phyloP scores from a whole-genome alignment of 768 basidiomycete genomes.

The Strobilomyces dryophilus region DNA sequence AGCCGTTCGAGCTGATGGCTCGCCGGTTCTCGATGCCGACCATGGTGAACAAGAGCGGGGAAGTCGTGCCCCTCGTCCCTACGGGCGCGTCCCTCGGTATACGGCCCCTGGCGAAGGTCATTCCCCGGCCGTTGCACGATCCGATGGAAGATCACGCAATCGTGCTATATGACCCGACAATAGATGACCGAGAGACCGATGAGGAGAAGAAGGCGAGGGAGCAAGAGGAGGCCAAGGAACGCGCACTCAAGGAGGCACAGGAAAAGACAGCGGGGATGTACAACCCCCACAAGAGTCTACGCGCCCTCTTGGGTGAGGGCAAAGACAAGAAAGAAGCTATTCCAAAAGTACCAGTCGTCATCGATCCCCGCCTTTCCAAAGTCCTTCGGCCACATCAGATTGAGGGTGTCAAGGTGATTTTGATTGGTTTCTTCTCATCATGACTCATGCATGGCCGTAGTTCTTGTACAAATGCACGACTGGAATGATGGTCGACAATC shows the following conservation, averaged over 20 bases:
- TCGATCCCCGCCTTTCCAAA: slow-evolving; percentile 83
- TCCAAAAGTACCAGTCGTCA: slow-evolving; percentile 92
- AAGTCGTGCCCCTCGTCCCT: slow-evolving; percentile 48
- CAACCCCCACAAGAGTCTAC: slow-evolving; percentile 92
- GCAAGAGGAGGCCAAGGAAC: slow-evolving; percentile 66
- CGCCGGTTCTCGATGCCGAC: slow-evolving; percentile 81
- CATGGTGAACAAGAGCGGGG: slow-evolving; percentile 70
- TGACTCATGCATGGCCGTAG: slow-evolving; percentile 38
- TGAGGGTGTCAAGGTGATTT: slow-evolving; percentile 88
- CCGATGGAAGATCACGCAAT: slow-evolving; percentile 98
- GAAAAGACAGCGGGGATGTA: slow-evolving; percentile 72
- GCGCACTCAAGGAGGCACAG: slow-evolving; percentile 56
- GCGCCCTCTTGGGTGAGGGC: slow-evolving; percentile 68
- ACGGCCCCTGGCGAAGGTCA: slow-evolving; percentile 71
- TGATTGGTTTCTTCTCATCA: neutral
- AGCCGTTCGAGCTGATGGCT: slow-evolving; percentile 59
- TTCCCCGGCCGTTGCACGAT: slow-evolving; percentile 92
- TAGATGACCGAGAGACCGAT: slow-evolving; percentile 88
- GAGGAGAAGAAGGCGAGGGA: slow-evolving; percentile 74
- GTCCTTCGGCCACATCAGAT: slow-evolving; percentile 96
- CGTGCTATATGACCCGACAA: slow-evolving; percentile 94
- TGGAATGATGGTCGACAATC: slow-evolving; percentile 87
- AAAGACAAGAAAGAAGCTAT: slow-evolving; percentile 59
- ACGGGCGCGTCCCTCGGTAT: slow-evolving; percentile 81
- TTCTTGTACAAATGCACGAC: slow-evolving; percentile 95